Evolutionary conservation across 2,329 filamentous ascomycete genomes (phyloP), one percentile per base, ranked within the genome.

Genomic region (Mollisiaceae sp.): DNA sequence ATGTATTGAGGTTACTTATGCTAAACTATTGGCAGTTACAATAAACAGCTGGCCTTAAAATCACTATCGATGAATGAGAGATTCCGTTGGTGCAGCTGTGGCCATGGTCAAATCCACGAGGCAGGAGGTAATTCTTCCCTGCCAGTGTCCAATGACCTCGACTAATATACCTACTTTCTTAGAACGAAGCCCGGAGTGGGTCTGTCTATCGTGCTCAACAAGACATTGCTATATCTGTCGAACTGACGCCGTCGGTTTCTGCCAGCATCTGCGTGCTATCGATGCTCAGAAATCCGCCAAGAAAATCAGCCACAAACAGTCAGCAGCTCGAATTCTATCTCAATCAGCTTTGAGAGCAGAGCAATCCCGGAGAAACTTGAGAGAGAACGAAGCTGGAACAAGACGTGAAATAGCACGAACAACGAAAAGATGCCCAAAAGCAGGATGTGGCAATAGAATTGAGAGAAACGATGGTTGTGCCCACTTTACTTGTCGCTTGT

Each of bases 381-480:
- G 38, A 18, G 61, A 66, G 14, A 59, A 64, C 35, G 41, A 61
- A 58, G 39, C 58, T 1, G 61, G 32, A 8, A 62, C 61, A 6
- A 58, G 54, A 38, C 38, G 41, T 9, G 57, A 64, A 24, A 64
- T 64, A 18, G 52, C 58, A 2, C 38, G 61, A 8, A 66, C 57
- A 5, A 64, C 61, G 35, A 66, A 66, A 20, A 64, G 58, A 18
- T 66, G 65, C 27, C 65, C 61, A 4, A 66, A 68, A 27, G 43
- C 38, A 38, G 65, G 61, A 27, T 66, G 65, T 39, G 27, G 52
- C 15, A 61, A 64, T 14, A 64, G 24, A 15, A 66, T 66, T 18
- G 60, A 66, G 47, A n/a, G 65, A 18, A 61, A 59, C n/a, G 54
- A 52, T 4, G 65, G 65, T 24, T 66, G 65, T 54, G 56, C 38